Percentiles rank a stretch among this genome's conserved stretches.
Conservation (phyloP, 495 filamentous ascomycete genomes). For the Penicillium robsamsonii region DNA sequence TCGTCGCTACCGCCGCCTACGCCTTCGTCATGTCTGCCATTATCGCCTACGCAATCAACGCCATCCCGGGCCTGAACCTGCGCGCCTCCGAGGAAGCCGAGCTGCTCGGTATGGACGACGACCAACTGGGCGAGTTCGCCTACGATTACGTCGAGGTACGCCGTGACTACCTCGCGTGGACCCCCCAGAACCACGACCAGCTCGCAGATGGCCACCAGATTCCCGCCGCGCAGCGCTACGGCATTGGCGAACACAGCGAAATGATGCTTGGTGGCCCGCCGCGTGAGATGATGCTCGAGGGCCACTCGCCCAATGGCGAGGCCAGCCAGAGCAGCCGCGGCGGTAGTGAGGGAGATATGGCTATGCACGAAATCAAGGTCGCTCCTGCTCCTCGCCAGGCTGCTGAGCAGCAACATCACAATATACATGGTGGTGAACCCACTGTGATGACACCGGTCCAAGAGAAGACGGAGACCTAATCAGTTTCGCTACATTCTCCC, state of each 20-base stretch:
- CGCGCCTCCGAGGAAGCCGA: conserved; percentile 95
- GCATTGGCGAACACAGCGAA: conserved; percentile 73
- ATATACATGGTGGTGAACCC: conserved; percentile 19
- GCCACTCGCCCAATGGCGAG: conserved; percentile 52
- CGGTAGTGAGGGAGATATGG: conserved; percentile 35
- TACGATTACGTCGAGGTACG: conserved; percentile 99
- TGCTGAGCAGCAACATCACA: conserved; percentile 31
- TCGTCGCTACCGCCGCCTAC: conserved; percentile 71
- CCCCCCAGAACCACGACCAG: conserved; percentile 73
- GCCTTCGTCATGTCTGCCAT: conserved; percentile 80
- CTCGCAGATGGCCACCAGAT: conserved; percentile 60
- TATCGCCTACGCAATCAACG: conserved; percentile 81
- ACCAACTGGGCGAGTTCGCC: conserved; percentile 97
- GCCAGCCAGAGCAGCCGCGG: conserved; percentile 41
- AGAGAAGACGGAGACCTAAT: conserved; percentile 28
- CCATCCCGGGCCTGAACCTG: conserved; percentile 85
- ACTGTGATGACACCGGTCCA: conserved; percentile 19
- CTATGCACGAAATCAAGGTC: conserved; percentile 41
- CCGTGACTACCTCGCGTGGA: conserved; percentile 97
- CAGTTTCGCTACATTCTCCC: neutral
- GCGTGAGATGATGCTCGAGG: conserved; percentile 62
- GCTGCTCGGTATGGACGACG: conserved; percentile 96
- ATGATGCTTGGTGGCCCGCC: conserved; percentile 64
- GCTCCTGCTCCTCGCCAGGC: conserved; percentile 35
- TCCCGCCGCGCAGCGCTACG: conserved; percentile 70